Evolutionary conservation across 768 basidiomycete genomes (phyloP).

Genomic region (Mycena indigotica): DNA sequence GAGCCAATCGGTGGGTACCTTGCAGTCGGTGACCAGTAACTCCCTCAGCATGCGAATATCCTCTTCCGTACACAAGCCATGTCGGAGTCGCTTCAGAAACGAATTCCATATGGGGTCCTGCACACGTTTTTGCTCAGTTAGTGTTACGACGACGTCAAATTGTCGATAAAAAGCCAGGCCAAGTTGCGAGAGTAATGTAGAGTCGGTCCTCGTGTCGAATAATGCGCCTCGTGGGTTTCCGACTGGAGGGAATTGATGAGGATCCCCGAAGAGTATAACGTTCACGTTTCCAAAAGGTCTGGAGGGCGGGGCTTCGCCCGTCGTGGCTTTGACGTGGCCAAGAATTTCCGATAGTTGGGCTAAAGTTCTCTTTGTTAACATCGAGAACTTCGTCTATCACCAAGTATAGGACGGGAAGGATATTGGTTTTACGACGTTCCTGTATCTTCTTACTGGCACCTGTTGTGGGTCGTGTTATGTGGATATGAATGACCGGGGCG

Average conservation of each 20-base stretch:
- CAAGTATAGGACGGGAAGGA: slow-evolving; percentile 25
- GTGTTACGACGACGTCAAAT: slow-evolving; percentile 37
- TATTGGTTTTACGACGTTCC: slow-evolving; percentile 18
- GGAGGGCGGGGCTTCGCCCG: slow-evolving; percentile 1
- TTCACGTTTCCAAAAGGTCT: slow-evolving; percentile 40
- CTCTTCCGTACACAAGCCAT: slow-evolving; percentile 30
- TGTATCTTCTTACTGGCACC: background rate
- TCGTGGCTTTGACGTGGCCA: slow-evolving; percentile 5
- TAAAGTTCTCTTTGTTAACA: slow-evolving; percentile 34
- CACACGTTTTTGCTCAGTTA: slow-evolving; percentile 39
- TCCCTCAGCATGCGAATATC: slow-evolving; percentile 31
- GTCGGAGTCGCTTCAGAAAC: slow-evolving; percentile 30
- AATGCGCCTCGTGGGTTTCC: slow-evolving; percentile 24
- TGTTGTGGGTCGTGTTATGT: background rate
- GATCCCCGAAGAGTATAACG: slow-evolving; percentile 44
- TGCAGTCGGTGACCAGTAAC: slow-evolving; percentile 15
- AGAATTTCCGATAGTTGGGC: slow-evolving; percentile 24
- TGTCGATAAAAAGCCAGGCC: slow-evolving; percentile 30
- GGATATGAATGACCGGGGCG: background rate
- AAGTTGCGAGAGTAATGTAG: background rate
- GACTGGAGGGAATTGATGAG: too few species aligned
- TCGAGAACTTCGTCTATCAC: slow-evolving; percentile 46
- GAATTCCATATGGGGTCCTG: slow-evolving; percentile 34
- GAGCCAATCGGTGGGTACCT: background rate
- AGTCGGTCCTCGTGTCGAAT: slow-evolving; percentile 12